These are phyloP conservation scores for Fusarium sp. DNA, from an alignment of 2,329 filamentous ascomycete genomes.

Conservation along the genomic window DNA sequence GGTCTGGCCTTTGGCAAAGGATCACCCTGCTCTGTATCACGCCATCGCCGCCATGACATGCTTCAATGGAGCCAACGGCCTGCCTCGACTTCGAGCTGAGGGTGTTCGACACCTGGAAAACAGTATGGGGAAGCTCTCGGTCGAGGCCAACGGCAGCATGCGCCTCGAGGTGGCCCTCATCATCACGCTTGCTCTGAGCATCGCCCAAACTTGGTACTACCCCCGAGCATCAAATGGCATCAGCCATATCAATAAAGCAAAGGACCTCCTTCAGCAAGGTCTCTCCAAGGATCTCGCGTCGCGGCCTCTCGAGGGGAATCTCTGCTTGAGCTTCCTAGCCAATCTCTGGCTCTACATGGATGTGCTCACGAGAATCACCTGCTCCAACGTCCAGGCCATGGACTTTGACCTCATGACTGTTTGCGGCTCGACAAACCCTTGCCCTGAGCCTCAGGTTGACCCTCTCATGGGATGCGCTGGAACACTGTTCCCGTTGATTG, in stretches of 20 bases:
- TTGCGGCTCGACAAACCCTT: not conserved
- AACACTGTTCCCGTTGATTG: constrained; percentile 21
- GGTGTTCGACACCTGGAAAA: constrained; percentile 13
- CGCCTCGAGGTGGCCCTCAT: constrained; percentile 13
- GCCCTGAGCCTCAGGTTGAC: constrained; percentile 5
- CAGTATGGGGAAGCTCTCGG: constrained; percentile 12
- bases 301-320: not conserved
- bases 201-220: constrained; percentile 29
- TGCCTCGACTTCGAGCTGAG: constrained; percentile 13
- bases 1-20: constrained; percentile 25
- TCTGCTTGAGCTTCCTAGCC: constrained; percentile 19
- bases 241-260: constrained; percentile 12
- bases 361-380: constrained; percentile 24
- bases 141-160: not conserved
- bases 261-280: constrained; percentile 8
- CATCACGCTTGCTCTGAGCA: constrained; percentile 14
- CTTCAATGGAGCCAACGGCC: constrained; percentile 17
- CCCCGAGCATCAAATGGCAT: constrained; percentile 24
- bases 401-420: constrained; percentile 15
- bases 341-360: constrained; percentile 32
- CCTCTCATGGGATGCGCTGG: constrained; percentile 27
- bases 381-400: not conserved
- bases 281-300: not conserved
- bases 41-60: constrained; percentile 32
- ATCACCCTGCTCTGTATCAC: constrained; percentile 25